phyloP scores from a whole-genome alignment of 192 early-diverging fungal genomes.

The Allomyces macrogynus region DNA sequence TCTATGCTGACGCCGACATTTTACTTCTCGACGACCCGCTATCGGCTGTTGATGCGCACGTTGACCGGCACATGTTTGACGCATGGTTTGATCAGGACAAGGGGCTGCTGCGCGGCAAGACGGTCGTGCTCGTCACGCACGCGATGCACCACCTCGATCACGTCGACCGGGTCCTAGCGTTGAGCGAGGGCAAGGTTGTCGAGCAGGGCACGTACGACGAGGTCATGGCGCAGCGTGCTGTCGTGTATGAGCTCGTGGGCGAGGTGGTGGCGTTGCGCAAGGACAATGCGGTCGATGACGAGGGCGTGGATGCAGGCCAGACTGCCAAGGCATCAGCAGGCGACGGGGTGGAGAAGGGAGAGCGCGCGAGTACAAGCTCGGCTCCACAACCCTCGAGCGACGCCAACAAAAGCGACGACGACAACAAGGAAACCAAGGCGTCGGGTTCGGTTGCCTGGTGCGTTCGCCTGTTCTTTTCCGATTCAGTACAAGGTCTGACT shows the following conservation, averaged over 20 bases:
- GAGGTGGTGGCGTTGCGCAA: constrained; percentile 42
- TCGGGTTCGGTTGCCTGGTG: background rate
- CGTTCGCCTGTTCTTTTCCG: background rate
- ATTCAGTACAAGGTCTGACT: background rate
- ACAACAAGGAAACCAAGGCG: constrained; percentile 1
- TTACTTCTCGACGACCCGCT: constrained; percentile 52
- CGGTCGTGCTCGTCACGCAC: constrained; percentile 42
- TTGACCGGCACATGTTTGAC: constrained; percentile 41
- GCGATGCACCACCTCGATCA: constrained; percentile 37
- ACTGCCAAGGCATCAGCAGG: no score
- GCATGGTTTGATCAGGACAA: constrained; percentile 21
- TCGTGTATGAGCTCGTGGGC: constrained; percentile 37
- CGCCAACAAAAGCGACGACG: background rate
- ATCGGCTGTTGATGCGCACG: constrained; percentile 42
- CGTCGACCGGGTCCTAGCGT: constrained; percentile 34
- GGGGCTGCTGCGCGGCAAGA: constrained; percentile 31
- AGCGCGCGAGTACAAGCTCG: no score
- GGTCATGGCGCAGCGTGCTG: constrained; percentile 36
- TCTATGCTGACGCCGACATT: constrained; percentile 47
- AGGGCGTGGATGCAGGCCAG: constrained; percentile 3
- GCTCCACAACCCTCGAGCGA: no score
- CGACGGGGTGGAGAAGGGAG: no score
- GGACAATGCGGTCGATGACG: constrained; percentile 13
- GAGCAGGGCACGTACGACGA: constrained; percentile 35
- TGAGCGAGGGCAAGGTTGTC: constrained; percentile 27